These are phyloP conservation scores for Gremmenia infestans DNA, from an alignment of 2,329 filamentous ascomycete genomes.

Conservation along the genomic window DNA sequence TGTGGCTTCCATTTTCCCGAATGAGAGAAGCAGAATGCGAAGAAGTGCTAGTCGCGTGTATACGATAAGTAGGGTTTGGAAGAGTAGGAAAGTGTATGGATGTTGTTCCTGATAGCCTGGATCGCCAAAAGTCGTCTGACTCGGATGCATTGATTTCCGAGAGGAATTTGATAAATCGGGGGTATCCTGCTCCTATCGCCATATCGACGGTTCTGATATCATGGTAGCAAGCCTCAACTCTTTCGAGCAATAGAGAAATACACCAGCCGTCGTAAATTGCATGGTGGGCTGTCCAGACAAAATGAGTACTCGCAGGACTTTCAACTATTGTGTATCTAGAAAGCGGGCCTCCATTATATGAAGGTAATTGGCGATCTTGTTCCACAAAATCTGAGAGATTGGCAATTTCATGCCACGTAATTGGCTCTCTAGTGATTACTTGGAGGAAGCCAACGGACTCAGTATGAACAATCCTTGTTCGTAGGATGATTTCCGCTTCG, in stretches of 20 bases:
- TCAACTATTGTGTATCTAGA: slow-evolving; percentile 7
- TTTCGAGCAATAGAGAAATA: slow-evolving; percentile 22
- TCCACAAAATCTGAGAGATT: slow-evolving; percentile 1
- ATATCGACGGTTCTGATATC: not conserved
- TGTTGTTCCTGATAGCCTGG: slow-evolving; percentile 1
- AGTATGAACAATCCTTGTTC: slow-evolving; percentile 28
- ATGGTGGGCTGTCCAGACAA: slow-evolving; percentile 47
- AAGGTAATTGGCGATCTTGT: slow-evolving; percentile 1
- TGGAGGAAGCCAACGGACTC: slow-evolving; percentile 9
- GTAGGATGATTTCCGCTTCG: slow-evolving; percentile 26
- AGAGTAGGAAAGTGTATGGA: slow-evolving; percentile 7
- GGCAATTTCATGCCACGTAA: slow-evolving; percentile 2
- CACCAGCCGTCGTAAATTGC: slow-evolving; percentile 48
- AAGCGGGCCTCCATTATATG: slow-evolving; percentile 2
- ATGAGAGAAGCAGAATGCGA: not conserved
- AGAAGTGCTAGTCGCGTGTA: slow-evolving; percentile 2
- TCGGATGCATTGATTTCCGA: slow-evolving; percentile 25
- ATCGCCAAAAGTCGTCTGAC: slow-evolving; percentile 8
- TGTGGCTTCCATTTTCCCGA: slow-evolving; percentile 31
- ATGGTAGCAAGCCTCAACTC: slow-evolving; percentile 6
- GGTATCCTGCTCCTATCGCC: slow-evolving; percentile 1
- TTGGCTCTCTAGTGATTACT: slow-evolving; percentile 10
- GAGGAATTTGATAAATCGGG: slow-evolving; percentile 41
- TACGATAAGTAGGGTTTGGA: slow-evolving; percentile 7
- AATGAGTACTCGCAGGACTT: slow-evolving; percentile 12